These are phyloP conservation scores for Orbilia ellipsospora DNA, from an alignment of 2,329 filamentous ascomycete genomes.

Conservation along the genomic window DNA sequence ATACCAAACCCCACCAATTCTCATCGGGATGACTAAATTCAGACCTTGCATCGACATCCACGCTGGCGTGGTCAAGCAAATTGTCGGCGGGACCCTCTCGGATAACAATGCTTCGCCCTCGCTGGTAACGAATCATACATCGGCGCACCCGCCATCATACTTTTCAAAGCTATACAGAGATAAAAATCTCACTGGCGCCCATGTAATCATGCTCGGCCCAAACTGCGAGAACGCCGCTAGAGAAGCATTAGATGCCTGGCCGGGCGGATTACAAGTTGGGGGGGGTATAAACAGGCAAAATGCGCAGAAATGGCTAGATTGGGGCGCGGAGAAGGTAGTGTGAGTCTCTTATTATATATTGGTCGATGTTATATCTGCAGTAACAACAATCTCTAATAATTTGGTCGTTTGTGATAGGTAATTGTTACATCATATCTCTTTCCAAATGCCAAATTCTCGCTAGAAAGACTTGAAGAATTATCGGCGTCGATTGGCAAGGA, in stretches of 20 bases:
- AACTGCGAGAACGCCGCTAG: slow-evolving; percentile 83
- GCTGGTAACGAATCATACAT: slow-evolving; percentile 94
- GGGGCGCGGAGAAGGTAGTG: slow-evolving; percentile 85
- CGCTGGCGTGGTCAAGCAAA: slow-evolving; percentile 97
- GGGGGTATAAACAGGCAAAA: slow-evolving; percentile 92
- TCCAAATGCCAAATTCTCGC: slow-evolving; percentile 82
- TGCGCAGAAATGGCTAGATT: slow-evolving; percentile 80
- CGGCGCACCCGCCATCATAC: slow-evolving; percentile 80
- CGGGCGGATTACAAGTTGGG: slow-evolving; percentile 82
- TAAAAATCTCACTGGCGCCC: slow-evolving; percentile 78
- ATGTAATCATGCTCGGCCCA: slow-evolving; percentile 96
- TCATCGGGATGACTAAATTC: slow-evolving; percentile 81
- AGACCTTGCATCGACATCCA: slow-evolving; percentile 97
- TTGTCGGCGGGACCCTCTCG: slow-evolving; percentile 87
- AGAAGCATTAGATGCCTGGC: slow-evolving; percentile 83
- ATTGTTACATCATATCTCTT: slow-evolving; percentile 98
- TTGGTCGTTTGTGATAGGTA: slow-evolving; percentile 70
- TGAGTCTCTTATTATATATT: slow-evolving; percentile 21
- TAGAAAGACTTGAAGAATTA: slow-evolving; percentile 78
- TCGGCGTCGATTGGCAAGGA: slow-evolving; percentile 75
- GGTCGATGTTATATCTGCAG: neutral
- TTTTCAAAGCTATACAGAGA: slow-evolving; percentile 85
- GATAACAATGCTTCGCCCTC: slow-evolving; percentile 66
- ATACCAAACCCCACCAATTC: neutral
- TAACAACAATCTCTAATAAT: neutral